Percentiles rank a stretch among this genome's conserved stretches.
These are phyloP conservation scores for Russula virescens DNA, from an alignment of 768 basidiomycete genomes.

Conservation along the genomic window DNA sequence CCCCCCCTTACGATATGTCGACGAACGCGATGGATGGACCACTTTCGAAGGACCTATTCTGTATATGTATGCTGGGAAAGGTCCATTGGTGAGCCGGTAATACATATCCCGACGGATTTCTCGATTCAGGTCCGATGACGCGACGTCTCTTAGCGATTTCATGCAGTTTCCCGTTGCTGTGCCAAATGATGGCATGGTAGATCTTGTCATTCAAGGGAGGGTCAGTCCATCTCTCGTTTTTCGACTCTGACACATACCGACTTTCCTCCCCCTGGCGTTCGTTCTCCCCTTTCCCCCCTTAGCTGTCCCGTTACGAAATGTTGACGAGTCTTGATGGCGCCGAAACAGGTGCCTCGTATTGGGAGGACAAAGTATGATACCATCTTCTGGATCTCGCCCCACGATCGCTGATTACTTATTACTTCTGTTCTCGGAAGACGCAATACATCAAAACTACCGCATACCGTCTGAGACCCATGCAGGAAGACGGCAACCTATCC, in stretches of 20 bases:
- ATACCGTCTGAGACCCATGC: slow-evolving; percentile 62
- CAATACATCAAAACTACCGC: slow-evolving; percentile 69
- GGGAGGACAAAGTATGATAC: slow-evolving; percentile 51
- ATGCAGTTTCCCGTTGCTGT: slow-evolving; percentile 83
- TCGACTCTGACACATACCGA: slow-evolving; percentile 1
- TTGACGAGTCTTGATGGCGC: slow-evolving; percentile 54
- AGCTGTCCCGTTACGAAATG: slow-evolving; percentile 49
- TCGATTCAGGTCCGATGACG: slow-evolving; percentile 12
- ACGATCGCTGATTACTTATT: slow-evolving; percentile 11
- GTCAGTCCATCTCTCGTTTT: slow-evolving; percentile 36
- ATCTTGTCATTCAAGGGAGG: slow-evolving; percentile 57
- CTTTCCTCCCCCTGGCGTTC: background rate
- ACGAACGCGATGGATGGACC: slow-evolving; percentile 60
- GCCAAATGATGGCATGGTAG: slow-evolving; percentile 74
- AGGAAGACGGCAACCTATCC: slow-evolving; percentile 48
- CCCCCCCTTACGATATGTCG: slow-evolving; percentile 43
- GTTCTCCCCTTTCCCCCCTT: background rate
- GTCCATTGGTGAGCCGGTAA: slow-evolving; percentile 66
- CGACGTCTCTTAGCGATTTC: slow-evolving; percentile 43
- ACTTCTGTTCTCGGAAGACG: slow-evolving; percentile 49
- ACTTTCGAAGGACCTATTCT: slow-evolving; percentile 61
- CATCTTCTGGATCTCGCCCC: slow-evolving; percentile 4
- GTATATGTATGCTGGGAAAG: slow-evolving; percentile 73
- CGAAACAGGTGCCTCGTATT: slow-evolving; percentile 54
- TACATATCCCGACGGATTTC: slow-evolving; percentile 12